Base-by-base conservation (phyloP, 2,329 filamentous ascomycete genomes). In the Dactylellina sp. region DNA sequence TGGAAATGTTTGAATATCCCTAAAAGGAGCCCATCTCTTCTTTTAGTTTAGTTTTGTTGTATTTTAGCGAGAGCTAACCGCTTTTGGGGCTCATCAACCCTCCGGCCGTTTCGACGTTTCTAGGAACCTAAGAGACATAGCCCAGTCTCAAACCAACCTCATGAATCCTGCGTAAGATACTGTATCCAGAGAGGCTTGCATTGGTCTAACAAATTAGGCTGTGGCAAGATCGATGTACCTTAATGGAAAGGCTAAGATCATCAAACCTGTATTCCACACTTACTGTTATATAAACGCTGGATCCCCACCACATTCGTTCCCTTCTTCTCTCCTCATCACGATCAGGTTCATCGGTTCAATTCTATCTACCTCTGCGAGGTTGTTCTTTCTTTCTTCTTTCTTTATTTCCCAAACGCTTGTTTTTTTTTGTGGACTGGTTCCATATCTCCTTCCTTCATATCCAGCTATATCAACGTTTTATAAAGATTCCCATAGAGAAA, bases 291-390 rank as follows among this genome's bases (percentile, higher is more conserved):
- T 61, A 70, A 70, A 44, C 18, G 0, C 35, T 20, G 6, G 35
- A 20, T 52, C 22, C 24, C 64, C 64, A 53, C 32, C 22, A 20
- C 32, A 28, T 49, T 50, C 44, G 6, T 61, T 32, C 28, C 47
- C 25, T 60, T 57, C 20, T 40, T 18, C 37, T 62, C 49, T 25
- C 28, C 49, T 70, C 64, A 37, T 16, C 64, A 70, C 64, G 64
- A 70, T 70, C 64, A 61, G 64, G 64, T 50, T 65, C 47, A 70
- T 70, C 64, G 64, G 42, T 57, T 70, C 64, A 32, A 24, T 68
- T 55, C 55, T 70, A 22, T 49, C 28, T 2, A 55, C 64, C 64
- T 70, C 64, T 61, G 64, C 16, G 64, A 70, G 64, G 64, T 56
- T 44, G 53, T 59, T 53, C 11, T 52, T 28, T 40, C 39, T 59